Percentiles rank a stretch among this genome's conserved stretches.
Conservation (phyloP, 768 basidiomycete genomes). For the Leccinum boreale region DNA sequence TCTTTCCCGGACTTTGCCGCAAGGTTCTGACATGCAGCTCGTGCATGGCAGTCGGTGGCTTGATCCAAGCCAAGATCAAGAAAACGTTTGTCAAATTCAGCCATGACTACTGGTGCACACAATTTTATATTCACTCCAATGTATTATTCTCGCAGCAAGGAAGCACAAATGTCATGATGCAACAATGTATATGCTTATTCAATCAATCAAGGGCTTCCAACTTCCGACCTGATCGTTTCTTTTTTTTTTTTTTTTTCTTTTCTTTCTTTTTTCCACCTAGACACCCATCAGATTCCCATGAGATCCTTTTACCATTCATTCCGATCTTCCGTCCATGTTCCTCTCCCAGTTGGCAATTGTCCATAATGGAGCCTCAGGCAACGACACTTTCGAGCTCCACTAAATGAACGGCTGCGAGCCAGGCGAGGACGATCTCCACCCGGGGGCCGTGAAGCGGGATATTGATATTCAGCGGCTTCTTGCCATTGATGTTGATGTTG, state of each 20-base stretch:
- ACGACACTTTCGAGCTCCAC: conserved; percentile 57
- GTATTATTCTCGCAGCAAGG: background rate
- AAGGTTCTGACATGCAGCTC: conserved; percentile 19
- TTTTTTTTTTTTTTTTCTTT: background rate
- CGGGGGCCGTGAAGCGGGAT: conserved; percentile 84
- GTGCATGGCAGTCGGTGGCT: conserved; percentile 19
- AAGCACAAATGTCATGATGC: background rate
- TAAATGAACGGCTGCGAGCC: conserved; percentile 79
- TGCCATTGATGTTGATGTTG: conserved; percentile 29
- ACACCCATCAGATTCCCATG: conserved; percentile 11
- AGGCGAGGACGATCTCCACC: conserved; percentile 82
- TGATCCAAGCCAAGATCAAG: background rate
- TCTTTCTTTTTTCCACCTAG: background rate
- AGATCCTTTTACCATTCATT: conserved; percentile 10
- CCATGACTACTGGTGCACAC: background rate
- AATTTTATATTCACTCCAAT: background rate
- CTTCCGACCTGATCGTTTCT: background rate
- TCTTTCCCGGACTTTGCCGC: conserved; percentile 2
- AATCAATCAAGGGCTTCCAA: background rate
- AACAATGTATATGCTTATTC: background rate
- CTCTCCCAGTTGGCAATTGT: background rate
- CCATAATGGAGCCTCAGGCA: conserved; percentile 12
- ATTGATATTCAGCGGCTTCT: conserved; percentile 66
- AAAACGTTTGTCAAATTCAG: conserved; percentile 6
- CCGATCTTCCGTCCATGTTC: background rate